phyloP scores from a whole-genome alignment of 2,329 filamentous ascomycete species.

The Rugonectria rugulosa region DNA sequence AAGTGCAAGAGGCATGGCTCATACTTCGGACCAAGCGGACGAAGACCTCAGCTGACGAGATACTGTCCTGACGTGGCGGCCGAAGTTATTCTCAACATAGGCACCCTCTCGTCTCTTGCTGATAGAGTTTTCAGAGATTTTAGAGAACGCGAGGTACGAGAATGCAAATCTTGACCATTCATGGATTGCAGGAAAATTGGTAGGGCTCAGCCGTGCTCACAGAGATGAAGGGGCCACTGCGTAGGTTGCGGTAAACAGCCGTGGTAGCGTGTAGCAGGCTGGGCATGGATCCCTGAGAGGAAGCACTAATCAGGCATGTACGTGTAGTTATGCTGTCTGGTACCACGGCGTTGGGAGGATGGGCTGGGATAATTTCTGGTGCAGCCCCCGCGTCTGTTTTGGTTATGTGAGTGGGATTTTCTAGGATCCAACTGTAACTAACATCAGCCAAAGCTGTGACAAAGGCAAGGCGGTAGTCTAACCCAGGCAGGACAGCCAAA shows the following conservation, averaged over 20 bases:
- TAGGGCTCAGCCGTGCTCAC: neutral
- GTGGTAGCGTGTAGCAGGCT: neutral
- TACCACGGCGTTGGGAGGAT: constrained; percentile 14
- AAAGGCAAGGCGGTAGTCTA: neutral
- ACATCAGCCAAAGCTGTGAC: no score
- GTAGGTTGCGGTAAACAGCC: no score
- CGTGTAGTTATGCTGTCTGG: neutral
- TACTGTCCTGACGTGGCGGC: no score
- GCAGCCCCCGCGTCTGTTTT: neutral
- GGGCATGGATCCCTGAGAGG: no score
- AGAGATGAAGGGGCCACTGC: no score
- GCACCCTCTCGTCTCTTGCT: no score
- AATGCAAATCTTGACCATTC: neutral
- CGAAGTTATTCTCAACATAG: no score
- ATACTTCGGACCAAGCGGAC: constrained; percentile 8
- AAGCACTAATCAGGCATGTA: no score
- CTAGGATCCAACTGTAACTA: no score
- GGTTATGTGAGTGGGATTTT: constrained; percentile 11
- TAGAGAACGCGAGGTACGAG: neutral
- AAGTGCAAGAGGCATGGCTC: neutral
- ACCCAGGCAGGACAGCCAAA: neutral
- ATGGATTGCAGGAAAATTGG: neutral
- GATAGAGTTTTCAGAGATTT: neutral
- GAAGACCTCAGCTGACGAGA: constrained; percentile 12
- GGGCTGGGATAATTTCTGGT: constrained; percentile 16